These are phyloP conservation scores for Laguncularia racemosa DNA, from an alignment of 345 rosid species.

Conservation along the genomic window DNA sequence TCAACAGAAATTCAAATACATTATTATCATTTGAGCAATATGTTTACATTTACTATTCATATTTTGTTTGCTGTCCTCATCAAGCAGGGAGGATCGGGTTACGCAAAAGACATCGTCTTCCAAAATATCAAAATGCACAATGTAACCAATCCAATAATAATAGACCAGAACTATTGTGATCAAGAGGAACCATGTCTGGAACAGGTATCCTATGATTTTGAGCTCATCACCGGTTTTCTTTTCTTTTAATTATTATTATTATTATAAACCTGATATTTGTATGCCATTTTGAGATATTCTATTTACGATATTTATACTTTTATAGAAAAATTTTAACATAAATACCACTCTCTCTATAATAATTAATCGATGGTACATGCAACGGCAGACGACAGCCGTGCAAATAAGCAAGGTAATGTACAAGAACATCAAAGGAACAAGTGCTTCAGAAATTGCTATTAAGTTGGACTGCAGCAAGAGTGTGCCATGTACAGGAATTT, in stretches of 20 bases:
- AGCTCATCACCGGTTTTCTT: too few relatives aligned
- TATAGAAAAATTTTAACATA: too few relatives aligned
- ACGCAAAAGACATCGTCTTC: slow-evolving; percentile 61
- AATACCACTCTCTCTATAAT: too few relatives aligned
- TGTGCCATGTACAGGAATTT: slow-evolving; percentile 57
- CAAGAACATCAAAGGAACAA: slow-evolving; percentile 63
- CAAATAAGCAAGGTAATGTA: slow-evolving; percentile 62
- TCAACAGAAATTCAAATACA: too few relatives aligned
- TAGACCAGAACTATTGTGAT: slow-evolving; percentile 84
- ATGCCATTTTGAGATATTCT: too few relatives aligned
- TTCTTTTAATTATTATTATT: too few relatives aligned
- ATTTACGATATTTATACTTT: too few relatives aligned
- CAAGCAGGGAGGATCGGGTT: slow-evolving; percentile 96
- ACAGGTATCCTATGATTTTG: slow-evolving; percentile 26
- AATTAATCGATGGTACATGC: neutral
- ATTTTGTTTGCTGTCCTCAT: neutral
- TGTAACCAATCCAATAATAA: slow-evolving; percentile 74
- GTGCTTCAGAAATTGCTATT: slow-evolving; percentile 65
- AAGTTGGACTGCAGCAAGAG: slow-evolving; percentile 52
- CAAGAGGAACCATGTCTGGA: slow-evolving; percentile 52
- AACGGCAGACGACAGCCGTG: slow-evolving; percentile 50
- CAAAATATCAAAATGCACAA: slow-evolving; percentile 61
- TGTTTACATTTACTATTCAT: neutral
- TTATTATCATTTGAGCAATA: neutral
- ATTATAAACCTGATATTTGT: too few relatives aligned